Base-by-base conservation (phyloP, 2,329 filamentous ascomycete species). In the Tolypocladium tundrense region DNA sequence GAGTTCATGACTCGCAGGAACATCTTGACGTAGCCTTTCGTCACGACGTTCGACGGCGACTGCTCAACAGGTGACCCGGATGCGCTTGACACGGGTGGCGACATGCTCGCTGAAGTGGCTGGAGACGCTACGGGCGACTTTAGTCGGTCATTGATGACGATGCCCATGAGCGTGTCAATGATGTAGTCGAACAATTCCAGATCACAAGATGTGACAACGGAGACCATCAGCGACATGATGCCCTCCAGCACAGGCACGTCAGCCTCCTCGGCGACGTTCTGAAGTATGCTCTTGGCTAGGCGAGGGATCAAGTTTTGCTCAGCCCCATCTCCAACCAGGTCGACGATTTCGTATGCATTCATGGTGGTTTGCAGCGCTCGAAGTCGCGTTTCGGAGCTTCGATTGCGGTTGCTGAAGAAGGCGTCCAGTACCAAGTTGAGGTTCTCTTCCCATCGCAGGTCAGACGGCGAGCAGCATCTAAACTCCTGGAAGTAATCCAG, bases 1-100 rank as follows among this genome's bases (percentile, higher is more conserved):
- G 74, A 76, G 62, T 86, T 85, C 74, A 95, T 83, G 14, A 84
- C 84, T 55, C 84, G 81, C 62, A 92, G 82, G 69, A 96, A 96
- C 55, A 95, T 85, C 61, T 82, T 83, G 48, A 91, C 85, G 58
- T 90, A 84, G 2, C 87, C 88, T 58, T 80, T 83, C 0, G 86
- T 81, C 52, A 90, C 86, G 48, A 92, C 83, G 63, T 91, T 90
- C 4, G 85, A 85, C 1, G 83, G 79, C 31, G 85, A 87, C 63
- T 80, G 64, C 10, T 71, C 69, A 9, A 70, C 67, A 0, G 63
- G 16, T 4, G 67, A 45, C n/a, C 60, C 55, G 24, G 64, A 48
- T 5, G 61, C 60, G n/a, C 68, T 64, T 7, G 59, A 57, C 19
- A 60, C 56, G 14, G 58, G 41, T 24, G 67, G 64, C 21, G 62